These are phyloP conservation scores for Arthrobotrys megalospora DNA, from an alignment of 2,329 filamentous ascomycete species.

Conservation along the genomic window DNA sequence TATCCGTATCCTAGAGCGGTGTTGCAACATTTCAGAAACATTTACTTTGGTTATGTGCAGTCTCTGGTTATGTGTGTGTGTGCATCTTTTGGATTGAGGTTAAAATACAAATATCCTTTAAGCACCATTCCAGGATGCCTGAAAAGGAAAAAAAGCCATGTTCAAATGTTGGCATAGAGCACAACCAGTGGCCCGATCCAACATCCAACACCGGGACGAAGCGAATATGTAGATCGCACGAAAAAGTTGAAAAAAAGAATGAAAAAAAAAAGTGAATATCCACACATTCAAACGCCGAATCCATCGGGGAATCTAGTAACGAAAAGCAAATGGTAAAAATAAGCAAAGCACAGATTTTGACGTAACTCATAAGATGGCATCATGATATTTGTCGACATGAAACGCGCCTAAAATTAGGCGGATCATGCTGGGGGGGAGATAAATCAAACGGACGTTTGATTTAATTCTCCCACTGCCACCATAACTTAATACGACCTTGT, in stretches of 20 bases:
- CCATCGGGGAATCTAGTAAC: slow-evolving; percentile 57
- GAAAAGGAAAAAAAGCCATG: slow-evolving; percentile 22
- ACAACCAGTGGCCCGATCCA: slow-evolving; percentile 25
- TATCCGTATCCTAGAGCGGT: neutral
- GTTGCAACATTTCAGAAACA: neutral
- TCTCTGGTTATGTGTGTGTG: no score
- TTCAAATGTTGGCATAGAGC: slow-evolving; percentile 8
- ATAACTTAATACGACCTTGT: slow-evolving; percentile 50
- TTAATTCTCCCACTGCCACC: slow-evolving; percentile 50
- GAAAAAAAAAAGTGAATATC: slow-evolving; percentile 2
- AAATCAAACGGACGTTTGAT: slow-evolving; percentile 12
- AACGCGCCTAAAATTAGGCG: slow-evolving; percentile 10
- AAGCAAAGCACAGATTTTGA: slow-evolving; percentile 23
- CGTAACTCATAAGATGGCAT: slow-evolving; percentile 59
- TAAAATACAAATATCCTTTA: slow-evolving; percentile 37
- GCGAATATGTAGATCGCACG: slow-evolving; percentile 22
- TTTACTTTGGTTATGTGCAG: neutral
- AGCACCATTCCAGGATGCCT: slow-evolving; percentile 23
- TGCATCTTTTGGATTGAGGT: slow-evolving; percentile 19
- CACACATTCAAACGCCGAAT: slow-evolving; percentile 54
- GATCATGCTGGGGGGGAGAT: slow-evolving; percentile 31
- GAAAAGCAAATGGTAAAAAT: slow-evolving; percentile 18
- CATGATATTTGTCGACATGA: slow-evolving; percentile 39
- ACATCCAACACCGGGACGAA: slow-evolving; percentile 41
- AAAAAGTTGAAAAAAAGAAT: slow-evolving; percentile 19